These are phyloP conservation scores for Kurtzmaniella quercitrusa DNA, from an alignment of 1,139 yeast genomes.

Conservation along the genomic window DNA sequence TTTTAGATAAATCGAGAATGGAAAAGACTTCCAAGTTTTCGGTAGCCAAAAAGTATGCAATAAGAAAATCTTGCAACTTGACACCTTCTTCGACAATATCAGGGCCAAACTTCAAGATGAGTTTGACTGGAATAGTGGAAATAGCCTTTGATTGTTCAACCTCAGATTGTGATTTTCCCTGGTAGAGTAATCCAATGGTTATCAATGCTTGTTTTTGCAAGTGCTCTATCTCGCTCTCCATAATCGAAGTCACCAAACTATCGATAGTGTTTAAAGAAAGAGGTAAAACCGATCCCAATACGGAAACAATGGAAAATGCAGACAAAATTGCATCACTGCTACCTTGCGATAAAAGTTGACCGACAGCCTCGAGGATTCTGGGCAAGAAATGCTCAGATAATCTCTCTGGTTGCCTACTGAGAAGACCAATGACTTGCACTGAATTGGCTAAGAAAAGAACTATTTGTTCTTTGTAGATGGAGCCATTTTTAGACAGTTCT, in stretches of 20 bases:
- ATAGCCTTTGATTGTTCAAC: not conserved
- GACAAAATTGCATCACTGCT: conserved; percentile 51
- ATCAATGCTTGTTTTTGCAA: conserved; percentile 32
- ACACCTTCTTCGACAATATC: conserved; percentile 1
- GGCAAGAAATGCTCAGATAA: conserved; percentile 43
- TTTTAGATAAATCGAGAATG: conserved; percentile 17
- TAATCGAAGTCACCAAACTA: conserved; percentile 70
- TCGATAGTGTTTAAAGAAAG: conserved; percentile 57
- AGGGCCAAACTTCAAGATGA: not conserved
- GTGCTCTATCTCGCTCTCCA: conserved; percentile 14
- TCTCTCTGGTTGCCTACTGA: conserved; percentile 24
- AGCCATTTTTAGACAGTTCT: conserved; percentile 49
- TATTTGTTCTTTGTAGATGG: conserved; percentile 66
- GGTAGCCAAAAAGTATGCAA: conserved; percentile 1
- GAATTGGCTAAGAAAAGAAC: conserved; percentile 75
- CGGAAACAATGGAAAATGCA: conserved; percentile 78
- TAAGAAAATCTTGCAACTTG: not conserved
- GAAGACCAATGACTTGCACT: conserved; percentile 53
- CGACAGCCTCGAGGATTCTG: conserved; percentile 51
- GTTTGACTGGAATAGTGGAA: not conserved
- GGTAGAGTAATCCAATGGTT: conserved; percentile 40
- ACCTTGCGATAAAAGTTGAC: conserved; percentile 42
- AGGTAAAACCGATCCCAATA: conserved; percentile 69
- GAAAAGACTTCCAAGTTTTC: conserved; percentile 21
- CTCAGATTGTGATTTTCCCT: conserved; percentile 17